Percentiles rank a stretch among this genome's conserved stretches.
phyloP scores from a whole-genome alignment of 2,329 filamentous ascomycete genomes.

The Talaromyces islandicus region DNA sequence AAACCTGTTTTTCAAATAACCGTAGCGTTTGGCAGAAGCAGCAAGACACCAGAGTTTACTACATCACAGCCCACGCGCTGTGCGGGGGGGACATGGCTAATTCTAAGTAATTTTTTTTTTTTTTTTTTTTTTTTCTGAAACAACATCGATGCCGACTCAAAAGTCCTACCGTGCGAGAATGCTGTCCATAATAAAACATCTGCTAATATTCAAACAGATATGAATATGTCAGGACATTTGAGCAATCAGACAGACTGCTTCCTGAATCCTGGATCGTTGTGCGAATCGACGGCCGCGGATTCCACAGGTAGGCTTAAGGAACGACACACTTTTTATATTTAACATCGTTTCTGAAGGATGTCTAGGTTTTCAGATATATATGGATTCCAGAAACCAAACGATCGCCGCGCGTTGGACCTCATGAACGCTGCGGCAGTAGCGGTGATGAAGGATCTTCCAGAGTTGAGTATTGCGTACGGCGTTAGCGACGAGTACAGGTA shows the following conservation, averaged over 20 bases:
- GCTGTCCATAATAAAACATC: neutral
- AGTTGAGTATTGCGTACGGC: conserved; percentile 83
- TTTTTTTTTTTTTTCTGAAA: no score
- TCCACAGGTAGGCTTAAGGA: conserved; percentile 66
- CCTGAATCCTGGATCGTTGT: conserved; percentile 95
- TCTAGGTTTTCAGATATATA: conserved; percentile 70
- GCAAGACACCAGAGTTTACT: neutral
- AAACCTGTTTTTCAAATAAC: neutral
- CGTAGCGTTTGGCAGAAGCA: neutral
- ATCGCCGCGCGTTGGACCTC: conserved; percentile 75
- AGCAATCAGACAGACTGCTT: conserved; percentile 72
- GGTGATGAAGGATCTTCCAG: conserved; percentile 75
- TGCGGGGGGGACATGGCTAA: conserved; percentile 28
- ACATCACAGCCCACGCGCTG: neutral
- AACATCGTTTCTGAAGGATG: neutral
- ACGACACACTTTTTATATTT: neutral
- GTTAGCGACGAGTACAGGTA: conserved; percentile 83
- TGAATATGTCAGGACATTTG: conserved; percentile 88
- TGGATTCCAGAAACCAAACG: conserved; percentile 86
- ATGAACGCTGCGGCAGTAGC: conserved; percentile 92
- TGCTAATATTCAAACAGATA: conserved; percentile 53
- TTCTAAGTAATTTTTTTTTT: conserved; percentile 27
- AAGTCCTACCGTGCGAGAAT: no score
- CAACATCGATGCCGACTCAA: neutral
- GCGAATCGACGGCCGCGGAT: conserved; percentile 86